Percentiles rank a stretch among this genome's conserved stretches.
phyloP scores from a whole-genome alignment of 2,329 filamentous ascomycete genomes.

The Colletotrichum camelliae region DNA sequence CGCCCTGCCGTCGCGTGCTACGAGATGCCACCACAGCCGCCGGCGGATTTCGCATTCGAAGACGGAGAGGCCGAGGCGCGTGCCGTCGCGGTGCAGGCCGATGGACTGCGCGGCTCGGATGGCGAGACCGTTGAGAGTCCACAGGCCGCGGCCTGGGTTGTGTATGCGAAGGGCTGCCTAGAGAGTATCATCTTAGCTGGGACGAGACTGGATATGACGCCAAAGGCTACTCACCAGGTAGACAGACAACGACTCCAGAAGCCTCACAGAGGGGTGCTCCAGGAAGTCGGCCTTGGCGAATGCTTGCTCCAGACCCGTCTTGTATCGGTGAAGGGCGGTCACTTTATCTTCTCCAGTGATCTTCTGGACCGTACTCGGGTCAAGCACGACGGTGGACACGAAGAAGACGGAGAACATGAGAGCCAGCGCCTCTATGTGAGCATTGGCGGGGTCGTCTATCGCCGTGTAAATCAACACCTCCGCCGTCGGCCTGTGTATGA shows the following conservation, averaged over 20 bases:
- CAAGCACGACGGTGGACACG: slow-evolving; percentile 47
- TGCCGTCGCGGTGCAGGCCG: slow-evolving; percentile 55
- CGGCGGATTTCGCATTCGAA: slow-evolving; percentile 61
- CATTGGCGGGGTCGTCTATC: slow-evolving; percentile 30
- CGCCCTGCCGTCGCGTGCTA: slow-evolving; percentile 55
- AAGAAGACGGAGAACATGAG: slow-evolving; percentile 57
- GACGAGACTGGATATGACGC: neutral
- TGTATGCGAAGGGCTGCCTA: slow-evolving; percentile 35
- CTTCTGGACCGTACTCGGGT: slow-evolving; percentile 37
- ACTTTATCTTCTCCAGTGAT: slow-evolving; percentile 28
- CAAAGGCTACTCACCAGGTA: slow-evolving; percentile 36
- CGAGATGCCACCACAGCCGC: slow-evolving; percentile 61
- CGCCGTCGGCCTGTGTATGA: slow-evolving; percentile 33
- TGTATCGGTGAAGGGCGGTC: slow-evolving; percentile 31
- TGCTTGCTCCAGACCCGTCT: slow-evolving; percentile 40
- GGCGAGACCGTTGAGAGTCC: slow-evolving; percentile 48
- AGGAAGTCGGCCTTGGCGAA: slow-evolving; percentile 44
- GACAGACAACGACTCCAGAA: slow-evolving; percentile 40
- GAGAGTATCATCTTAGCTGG: neutral
- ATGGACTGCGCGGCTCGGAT: slow-evolving; percentile 54
- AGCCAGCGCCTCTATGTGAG: slow-evolving; percentile 33
- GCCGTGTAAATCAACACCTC: slow-evolving; percentile 37
- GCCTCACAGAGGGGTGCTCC: slow-evolving; percentile 40
- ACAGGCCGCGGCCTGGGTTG: slow-evolving; percentile 38
- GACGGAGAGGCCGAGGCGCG: slow-evolving; percentile 31